Conservation (phyloP, 2,329 filamentous ascomycete genomes). For the Ambrosiella cleistominuta region DNA sequence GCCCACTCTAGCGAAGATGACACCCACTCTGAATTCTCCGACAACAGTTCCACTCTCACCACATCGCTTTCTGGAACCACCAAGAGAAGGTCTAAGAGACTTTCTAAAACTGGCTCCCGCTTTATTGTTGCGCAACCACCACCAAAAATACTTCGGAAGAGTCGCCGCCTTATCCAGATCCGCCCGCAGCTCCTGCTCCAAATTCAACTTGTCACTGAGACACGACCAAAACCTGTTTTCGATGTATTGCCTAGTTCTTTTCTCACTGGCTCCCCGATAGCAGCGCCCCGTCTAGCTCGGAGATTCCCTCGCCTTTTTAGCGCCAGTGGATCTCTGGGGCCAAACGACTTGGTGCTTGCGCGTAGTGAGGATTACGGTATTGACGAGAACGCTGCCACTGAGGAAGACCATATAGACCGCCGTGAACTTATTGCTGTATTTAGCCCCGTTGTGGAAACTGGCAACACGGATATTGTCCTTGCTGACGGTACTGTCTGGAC, state of each 20-base stretch:
- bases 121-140: conserved; percentile 54
- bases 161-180: conserved; percentile 47
- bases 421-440: conserved; percentile 49
- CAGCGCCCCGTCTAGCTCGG: conserved; percentile 39
- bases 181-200: conserved; percentile 55
- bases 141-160: conserved; percentile 38
- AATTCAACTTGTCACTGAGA: conserved; percentile 46
- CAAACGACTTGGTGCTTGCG: conserved; percentile 54
- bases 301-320: conserved; percentile 47
- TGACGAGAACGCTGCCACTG: conserved; percentile 30
- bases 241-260: conserved; percentile 57
- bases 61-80: conserved; percentile 16
- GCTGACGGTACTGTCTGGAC: conserved; percentile 43
- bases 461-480: conserved; percentile 48
- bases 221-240: conserved; percentile 47
- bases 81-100: conserved; percentile 13
- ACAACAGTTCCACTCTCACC: conserved; percentile 22
- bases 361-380: conserved; percentile 49
- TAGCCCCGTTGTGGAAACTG: conserved; percentile 32
- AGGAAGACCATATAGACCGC: conserved; percentile 27
- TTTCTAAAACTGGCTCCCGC: conserved; percentile 30
- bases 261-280: conserved; percentile 34
- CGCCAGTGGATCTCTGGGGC: conserved; percentile 43
- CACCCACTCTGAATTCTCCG: conserved; percentile 27
- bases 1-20: conserved; percentile 29